Evolutionary conservation across 306 rosid genomes (phyloP), one percentile per base, ranked within the genome.

Genomic region (Cotoneaster glaucophyllus): DNA sequence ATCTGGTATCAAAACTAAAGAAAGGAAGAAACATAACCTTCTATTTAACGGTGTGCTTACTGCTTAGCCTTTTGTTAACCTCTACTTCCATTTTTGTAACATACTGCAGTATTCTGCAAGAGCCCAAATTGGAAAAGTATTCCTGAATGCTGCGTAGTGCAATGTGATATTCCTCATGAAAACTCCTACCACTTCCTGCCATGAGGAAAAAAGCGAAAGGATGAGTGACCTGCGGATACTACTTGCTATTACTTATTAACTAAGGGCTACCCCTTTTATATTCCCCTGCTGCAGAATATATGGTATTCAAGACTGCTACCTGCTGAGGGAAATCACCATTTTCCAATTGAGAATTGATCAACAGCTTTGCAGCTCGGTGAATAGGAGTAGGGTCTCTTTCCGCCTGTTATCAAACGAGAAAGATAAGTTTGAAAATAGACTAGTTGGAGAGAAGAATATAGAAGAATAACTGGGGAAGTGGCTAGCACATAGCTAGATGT

Each of bases 71-170:
- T 59, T 59, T 18, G 6, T 11, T 12, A n/a, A 25, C 64, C 17
- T 59, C 25, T 3, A 56, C 19, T 59, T 59, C 64, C 32, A 59
- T 59, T 59, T 72, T 8, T 83, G 59, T 76, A 84, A 74, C 21
- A 80, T 72, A 26, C 64, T 81, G 14, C 91, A 72, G 64, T 91
- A 89, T 65, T 91, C 91, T 24, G 89, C 93, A 6, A 90, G 85
- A 75, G 88, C 93, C 91, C 90, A 88, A 70, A 92, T n/a, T 3
- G 93, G 97, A 41, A 69, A 85, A 6, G 84, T 86, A 53, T 85
- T 87, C 81, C 89, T 86, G n/a, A 79, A 86, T 81, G 87, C 82
- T 63, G 91, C 84, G 11, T 86, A 92, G 74, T 90, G 90, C 25
- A 85, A 14, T 82, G 89, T 86, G 68, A 80, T 77, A 52, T 85